These are phyloP conservation scores for Syncephalastrum monosporum DNA, from an alignment of 371 early-diverging fungal species.

Conservation along the genomic window DNA sequence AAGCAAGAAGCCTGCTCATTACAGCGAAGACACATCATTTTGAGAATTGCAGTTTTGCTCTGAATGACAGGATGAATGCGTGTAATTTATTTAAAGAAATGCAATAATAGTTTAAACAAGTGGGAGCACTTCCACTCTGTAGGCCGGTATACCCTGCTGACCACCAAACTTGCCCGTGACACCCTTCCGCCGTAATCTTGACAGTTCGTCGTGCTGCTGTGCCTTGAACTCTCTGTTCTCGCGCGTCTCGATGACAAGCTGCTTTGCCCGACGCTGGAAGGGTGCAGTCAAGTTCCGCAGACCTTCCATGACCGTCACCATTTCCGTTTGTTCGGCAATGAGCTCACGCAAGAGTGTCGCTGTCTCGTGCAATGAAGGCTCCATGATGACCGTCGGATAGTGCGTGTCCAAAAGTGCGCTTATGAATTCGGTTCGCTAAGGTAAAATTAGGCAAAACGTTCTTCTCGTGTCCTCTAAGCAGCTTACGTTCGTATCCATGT, in stretches of 20 bases:
- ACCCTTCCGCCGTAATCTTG: conserved; percentile 26
- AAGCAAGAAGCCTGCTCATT: too few species aligned
- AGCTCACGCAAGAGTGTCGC: conserved; percentile 35
- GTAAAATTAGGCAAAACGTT: background rate
- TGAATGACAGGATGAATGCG: too few species aligned
- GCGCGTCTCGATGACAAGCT: conserved; percentile 9
- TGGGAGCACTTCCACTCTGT: conserved; percentile 61
- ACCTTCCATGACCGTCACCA: conserved; percentile 46
- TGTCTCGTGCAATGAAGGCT: conserved; percentile 50
- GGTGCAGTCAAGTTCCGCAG: conserved; percentile 50
- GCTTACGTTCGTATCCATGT: background rate
- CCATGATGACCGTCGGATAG: conserved; percentile 59
- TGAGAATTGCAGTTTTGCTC: too few species aligned
- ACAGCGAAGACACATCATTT: too few species aligned
- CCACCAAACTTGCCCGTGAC: conserved; percentile 45
- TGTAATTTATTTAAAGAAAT: too few species aligned
- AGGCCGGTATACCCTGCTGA: conserved; percentile 58
- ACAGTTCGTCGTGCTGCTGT: conserved; percentile 12
- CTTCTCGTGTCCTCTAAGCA: background rate
- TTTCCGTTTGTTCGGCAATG: conserved; percentile 37
- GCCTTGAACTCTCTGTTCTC: conserved; percentile 19
- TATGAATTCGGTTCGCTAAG: conserved; percentile 53
- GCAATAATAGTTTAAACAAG: conserved; percentile 15
- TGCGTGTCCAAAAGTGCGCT: conserved; percentile 57
- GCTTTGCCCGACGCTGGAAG: conserved; percentile 41